phyloP scores from a whole-genome alignment of 495 filamentous ascomycete genomes.

The Coniosporium apollinis region DNA sequence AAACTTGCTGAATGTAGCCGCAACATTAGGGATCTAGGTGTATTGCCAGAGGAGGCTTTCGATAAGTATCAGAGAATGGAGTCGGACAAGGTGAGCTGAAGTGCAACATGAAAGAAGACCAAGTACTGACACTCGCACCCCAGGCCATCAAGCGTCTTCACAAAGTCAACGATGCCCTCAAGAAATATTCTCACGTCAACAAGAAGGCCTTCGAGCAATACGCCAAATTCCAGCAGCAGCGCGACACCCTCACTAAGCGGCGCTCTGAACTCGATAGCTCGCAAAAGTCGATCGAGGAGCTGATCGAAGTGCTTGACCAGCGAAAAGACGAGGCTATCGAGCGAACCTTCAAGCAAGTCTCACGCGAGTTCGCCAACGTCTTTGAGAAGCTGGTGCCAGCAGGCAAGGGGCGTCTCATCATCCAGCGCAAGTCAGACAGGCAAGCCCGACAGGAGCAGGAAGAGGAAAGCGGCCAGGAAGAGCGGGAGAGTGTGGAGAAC shows the following conservation, averaged over 20 bases:
- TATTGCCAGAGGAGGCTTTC: constrained; percentile 87
- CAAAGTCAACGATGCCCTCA: constrained; percentile 83
- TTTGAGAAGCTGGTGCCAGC: constrained; percentile 93
- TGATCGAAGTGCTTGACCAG: constrained; percentile 83
- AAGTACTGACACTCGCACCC: constrained; percentile 15
- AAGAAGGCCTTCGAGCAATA: constrained; percentile 99
- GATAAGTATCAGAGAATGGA: constrained; percentile 72
- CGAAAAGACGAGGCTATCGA: constrained; percentile 94
- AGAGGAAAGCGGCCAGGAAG: constrained; percentile 21
- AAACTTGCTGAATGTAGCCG: constrained; percentile 62
- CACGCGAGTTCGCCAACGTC: constrained; percentile 73
- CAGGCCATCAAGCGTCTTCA: constrained; percentile 73
- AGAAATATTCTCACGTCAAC: constrained; percentile 95
- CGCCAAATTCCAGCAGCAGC: constrained; percentile 86
- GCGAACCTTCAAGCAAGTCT: constrained; percentile 95
- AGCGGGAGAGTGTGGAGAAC: constrained; percentile 67
- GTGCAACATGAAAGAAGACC: not conserved
- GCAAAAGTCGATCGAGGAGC: constrained; percentile 70
- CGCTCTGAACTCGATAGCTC: constrained; percentile 69
- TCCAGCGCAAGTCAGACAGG: constrained; percentile 76
- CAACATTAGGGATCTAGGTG: constrained; percentile 84
- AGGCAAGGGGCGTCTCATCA: constrained; percentile 77
- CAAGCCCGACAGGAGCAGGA: constrained; percentile 27
- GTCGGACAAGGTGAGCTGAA: too few species aligned
- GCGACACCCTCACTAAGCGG: constrained; percentile 64